Evolutionary conservation across 345 rosid species (phyloP).

Genomic region (Boechera stricta): DNA sequence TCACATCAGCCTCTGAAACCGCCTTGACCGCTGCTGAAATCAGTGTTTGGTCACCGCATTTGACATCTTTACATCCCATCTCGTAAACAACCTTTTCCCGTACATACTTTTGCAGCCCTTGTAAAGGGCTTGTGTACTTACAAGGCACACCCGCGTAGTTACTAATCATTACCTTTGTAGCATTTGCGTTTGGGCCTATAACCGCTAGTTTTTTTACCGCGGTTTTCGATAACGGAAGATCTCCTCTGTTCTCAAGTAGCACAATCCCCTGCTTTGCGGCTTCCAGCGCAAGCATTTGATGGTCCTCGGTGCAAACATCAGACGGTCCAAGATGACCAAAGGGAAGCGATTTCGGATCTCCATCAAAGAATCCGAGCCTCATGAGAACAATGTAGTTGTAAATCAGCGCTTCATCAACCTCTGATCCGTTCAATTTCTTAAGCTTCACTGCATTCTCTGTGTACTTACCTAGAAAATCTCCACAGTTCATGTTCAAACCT

Average conservation of each 20-base stretch:
- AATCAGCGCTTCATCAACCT: constrained; percentile 40
- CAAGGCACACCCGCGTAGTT: constrained; percentile 75
- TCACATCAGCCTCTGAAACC: constrained; percentile 56
- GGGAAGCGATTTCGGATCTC: constrained; percentile 45
- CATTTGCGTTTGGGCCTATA: constrained; percentile 64
- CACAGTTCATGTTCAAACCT: constrained; percentile 80
- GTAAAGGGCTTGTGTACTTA: constrained; percentile 49
- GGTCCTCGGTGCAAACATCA: constrained; percentile 42
- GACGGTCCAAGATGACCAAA: constrained; percentile 49
- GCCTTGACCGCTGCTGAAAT: constrained; percentile 45
- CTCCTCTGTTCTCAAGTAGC: constrained; percentile 56
- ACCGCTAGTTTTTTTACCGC: constrained; percentile 46
- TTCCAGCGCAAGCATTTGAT: constrained; percentile 55
- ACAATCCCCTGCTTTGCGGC: constrained; percentile 68
- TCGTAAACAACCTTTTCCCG: constrained; percentile 32
- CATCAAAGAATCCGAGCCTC: constrained; percentile 76
- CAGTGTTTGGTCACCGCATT: constrained; percentile 48
- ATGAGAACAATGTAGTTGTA: constrained; percentile 53
- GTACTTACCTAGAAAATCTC: constrained; percentile 48
- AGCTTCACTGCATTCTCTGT: constrained; percentile 47
- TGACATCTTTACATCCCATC: constrained; percentile 58
- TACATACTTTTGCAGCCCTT: constrained; percentile 49
- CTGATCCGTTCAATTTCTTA: constrained; percentile 53
- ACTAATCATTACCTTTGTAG: constrained; percentile 60
- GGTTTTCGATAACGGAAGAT: constrained; percentile 43